Evolutionary conservation across 345 rosid genomes (phyloP).

Genomic region (Melastoma malabathricum): DNA sequence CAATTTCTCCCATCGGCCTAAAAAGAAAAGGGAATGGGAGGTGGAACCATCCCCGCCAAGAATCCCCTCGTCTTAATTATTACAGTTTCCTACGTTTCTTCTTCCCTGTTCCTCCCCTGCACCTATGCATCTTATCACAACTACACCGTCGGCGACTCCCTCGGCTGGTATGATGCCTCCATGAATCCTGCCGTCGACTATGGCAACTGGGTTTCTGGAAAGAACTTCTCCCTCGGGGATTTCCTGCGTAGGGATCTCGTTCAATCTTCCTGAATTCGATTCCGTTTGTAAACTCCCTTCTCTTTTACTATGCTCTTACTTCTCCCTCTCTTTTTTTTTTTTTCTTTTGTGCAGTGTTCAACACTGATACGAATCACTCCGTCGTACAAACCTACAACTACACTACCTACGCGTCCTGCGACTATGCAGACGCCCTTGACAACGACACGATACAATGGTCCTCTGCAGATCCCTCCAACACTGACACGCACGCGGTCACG

Average conservation of each 20-base stretch:
- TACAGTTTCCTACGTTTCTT: constrained; percentile 1
- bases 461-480: constrained; percentile 55
- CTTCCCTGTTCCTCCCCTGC: constrained; percentile 10
- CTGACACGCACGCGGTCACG: constrained; percentile 32
- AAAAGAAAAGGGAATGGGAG: too few relatives aligned
- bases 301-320: background rate
- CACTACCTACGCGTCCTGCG: constrained; percentile 61
- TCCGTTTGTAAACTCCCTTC: background rate
- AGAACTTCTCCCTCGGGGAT: constrained; percentile 77
- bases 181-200: constrained; percentile 46
- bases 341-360: constrained; percentile 43
- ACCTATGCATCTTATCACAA: constrained; percentile 63
- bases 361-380: constrained; percentile 86
- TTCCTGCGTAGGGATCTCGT: constrained; percentile 68
- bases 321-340: background rate
- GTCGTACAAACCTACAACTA: constrained; percentile 69
- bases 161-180: constrained; percentile 52
- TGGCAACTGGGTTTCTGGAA: constrained; percentile 75
- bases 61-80: too few relatives aligned
- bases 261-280: background rate
- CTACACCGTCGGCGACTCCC: constrained; percentile 74
- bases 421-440: constrained; percentile 37
- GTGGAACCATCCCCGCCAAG: too few relatives aligned
- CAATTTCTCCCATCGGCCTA: too few relatives aligned
- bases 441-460: constrained; percentile 62